Evolutionary conservation across 331 rosid species (phyloP).

Genomic region (Telfairia occidentalis): DNA sequence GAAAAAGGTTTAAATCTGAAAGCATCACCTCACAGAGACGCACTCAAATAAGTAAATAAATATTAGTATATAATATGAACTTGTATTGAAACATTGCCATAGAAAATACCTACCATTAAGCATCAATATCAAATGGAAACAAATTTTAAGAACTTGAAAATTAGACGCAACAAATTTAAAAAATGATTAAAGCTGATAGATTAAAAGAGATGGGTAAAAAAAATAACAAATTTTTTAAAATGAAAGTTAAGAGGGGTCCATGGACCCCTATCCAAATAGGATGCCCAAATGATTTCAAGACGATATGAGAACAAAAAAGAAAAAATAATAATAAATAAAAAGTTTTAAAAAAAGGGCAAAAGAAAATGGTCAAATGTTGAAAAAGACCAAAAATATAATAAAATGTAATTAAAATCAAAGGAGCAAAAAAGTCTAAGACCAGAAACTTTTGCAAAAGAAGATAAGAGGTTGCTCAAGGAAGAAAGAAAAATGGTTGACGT

Average conservation of each 20-base stretch:
- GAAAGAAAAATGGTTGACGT: neutral
- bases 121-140: slow-evolving; percentile 6
- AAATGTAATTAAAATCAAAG: neutral
- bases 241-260: neutral
- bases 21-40: neutral
- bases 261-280: neutral
- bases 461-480: neutral
- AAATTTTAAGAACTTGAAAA: slow-evolving; percentile 3
- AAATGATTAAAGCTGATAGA: neutral
- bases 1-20: neutral
- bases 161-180: neutral
- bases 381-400: too few species aligned
- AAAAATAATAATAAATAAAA: too few species aligned
- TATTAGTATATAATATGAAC: neutral
- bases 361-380: too few species aligned
- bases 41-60: neutral
- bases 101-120: neutral
- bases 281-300: too few species aligned
- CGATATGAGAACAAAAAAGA: too few species aligned
- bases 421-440: neutral
- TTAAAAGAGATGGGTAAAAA: neutral
- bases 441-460: neutral
- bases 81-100: neutral
- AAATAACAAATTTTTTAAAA: neutral
- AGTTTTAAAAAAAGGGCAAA: too few species aligned